Conservation (phyloP, 2,329 filamentous ascomycete genomes). For the Torrubiellomyces zombiae region DNA sequence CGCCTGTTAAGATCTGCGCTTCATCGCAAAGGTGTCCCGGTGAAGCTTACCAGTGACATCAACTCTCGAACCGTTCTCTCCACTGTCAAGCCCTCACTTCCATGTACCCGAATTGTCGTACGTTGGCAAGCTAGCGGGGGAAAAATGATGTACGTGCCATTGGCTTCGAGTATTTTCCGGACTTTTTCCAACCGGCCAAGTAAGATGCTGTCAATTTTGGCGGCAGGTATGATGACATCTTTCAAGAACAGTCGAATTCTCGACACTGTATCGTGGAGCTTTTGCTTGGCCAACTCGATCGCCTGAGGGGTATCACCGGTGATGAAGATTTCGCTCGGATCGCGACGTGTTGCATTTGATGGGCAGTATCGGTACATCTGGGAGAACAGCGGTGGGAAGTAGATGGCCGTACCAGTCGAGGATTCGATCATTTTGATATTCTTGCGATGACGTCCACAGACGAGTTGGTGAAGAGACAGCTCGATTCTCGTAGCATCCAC, state of each 20-base stretch:
- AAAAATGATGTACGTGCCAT: slow-evolving; percentile 88
- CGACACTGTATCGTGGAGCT: slow-evolving; percentile 70
- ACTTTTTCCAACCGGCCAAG: slow-evolving; percentile 89
- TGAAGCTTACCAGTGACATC: slow-evolving; percentile 64
- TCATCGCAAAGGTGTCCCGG: no score
- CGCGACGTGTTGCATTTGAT: slow-evolving; percentile 61
- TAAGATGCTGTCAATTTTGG: slow-evolving; percentile 89
- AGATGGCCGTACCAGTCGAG: slow-evolving; percentile 87
- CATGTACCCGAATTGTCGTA: slow-evolving; percentile 76
- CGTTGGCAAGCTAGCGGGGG: slow-evolving; percentile 75
- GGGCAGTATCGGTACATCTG: slow-evolving; percentile 83
- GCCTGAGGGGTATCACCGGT: slow-evolving; percentile 75
- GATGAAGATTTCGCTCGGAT: slow-evolving; percentile 84
- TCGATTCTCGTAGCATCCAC: slow-evolving; percentile 74
- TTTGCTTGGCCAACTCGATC: slow-evolving; percentile 79
- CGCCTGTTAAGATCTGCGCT: no score
- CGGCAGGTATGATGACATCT: slow-evolving; percentile 73
- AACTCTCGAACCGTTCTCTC: slow-evolving; percentile 91
- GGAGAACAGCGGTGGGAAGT: slow-evolving; percentile 90
- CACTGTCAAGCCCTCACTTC: slow-evolving; percentile 80
- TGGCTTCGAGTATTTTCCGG: slow-evolving; percentile 91
- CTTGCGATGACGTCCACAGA: slow-evolving; percentile 86
- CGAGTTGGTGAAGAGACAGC: slow-evolving; percentile 72
- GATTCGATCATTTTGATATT: slow-evolving; percentile 98
- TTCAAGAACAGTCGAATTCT: slow-evolving; percentile 77